Conservation (phyloP, 768 basidiomycete genomes). For the Pleurotus ostreatus region DNA sequence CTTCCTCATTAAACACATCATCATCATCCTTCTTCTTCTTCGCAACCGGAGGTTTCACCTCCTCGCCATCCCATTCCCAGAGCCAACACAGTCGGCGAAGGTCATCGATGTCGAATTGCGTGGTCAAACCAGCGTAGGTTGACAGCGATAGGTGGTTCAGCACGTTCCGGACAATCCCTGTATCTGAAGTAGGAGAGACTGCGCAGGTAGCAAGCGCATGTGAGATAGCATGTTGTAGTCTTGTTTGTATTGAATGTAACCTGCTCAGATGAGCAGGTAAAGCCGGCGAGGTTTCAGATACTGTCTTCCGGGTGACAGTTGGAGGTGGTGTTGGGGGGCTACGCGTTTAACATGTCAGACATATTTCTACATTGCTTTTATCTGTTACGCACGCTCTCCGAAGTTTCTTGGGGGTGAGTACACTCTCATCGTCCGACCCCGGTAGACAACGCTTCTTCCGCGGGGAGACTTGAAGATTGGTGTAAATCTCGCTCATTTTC, state of each 20-base stretch:
- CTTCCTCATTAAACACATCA: constrained; percentile 29
- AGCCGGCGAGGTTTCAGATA: constrained; percentile 16
- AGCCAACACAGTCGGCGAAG: constrained; percentile 78
- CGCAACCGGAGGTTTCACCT: constrained; percentile 22
- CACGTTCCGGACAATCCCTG: constrained; percentile 72
- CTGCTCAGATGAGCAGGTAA: constrained; percentile 60
- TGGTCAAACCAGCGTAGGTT: constrained; percentile 63
- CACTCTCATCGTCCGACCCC: constrained; percentile 49
- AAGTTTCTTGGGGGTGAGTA: constrained; percentile 67
- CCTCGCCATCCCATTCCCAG: constrained; percentile 79
- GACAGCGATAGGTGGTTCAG: constrained; percentile 71
- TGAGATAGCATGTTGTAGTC: constrained; percentile 78
- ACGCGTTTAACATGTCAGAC: constrained; percentile 1
- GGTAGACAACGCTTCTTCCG: constrained; percentile 49
- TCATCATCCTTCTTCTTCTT: constrained; percentile 5
- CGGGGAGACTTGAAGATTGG: constrained; percentile 61
- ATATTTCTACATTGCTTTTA: background rate
- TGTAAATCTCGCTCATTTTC: constrained; percentile 28
- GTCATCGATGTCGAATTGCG: constrained; percentile 65
- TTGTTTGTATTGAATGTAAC: constrained; percentile 59
- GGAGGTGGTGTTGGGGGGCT: constrained; percentile 61
- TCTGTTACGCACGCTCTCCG: constrained; percentile 44
- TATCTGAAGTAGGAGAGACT: constrained; percentile 71
- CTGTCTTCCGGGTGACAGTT: constrained; percentile 34
- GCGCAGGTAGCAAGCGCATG: constrained; percentile 83